Conservation (phyloP, 192 early-diverging fungal species). For the Coemansia sp. region DNA sequence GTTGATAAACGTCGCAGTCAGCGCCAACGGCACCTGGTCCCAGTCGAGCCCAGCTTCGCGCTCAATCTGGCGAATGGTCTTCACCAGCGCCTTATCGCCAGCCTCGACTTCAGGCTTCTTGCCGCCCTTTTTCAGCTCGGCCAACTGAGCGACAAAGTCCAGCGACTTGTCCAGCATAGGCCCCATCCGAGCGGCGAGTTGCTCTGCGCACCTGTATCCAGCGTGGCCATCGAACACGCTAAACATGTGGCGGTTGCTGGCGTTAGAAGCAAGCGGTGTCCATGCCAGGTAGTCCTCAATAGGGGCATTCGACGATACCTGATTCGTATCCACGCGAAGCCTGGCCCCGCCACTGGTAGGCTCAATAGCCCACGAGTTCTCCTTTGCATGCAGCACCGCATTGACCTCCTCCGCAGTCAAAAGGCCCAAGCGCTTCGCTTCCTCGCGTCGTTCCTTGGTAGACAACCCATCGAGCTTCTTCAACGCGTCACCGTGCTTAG, state of each 20-base stretch:
- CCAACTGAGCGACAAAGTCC: conserved; percentile 5
- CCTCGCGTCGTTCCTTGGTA: conserved; percentile 11
- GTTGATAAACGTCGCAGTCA: conserved; percentile 18
- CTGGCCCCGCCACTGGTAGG: neutral
- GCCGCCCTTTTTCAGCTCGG: neutral
- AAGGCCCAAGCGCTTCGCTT: conserved; percentile 21
- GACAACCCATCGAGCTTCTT: conserved; percentile 26
- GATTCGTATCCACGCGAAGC: conserved; percentile 23
- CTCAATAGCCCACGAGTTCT: conserved; percentile 27
- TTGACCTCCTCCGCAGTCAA: conserved; percentile 40
- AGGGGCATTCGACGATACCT: conserved; percentile 47
- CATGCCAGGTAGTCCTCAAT: conserved; percentile 51
- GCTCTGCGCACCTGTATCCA: conserved; percentile 33
- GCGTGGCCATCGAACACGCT: conserved; percentile 40
- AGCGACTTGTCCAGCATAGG: conserved; percentile 38
- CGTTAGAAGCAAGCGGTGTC: conserved; percentile 11
- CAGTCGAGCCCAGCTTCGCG: conserved; percentile 28
- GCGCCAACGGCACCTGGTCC: conserved; percentile 29
- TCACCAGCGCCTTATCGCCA: conserved; percentile 1
- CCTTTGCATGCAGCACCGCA: conserved; percentile 35
- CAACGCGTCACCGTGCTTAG: conserved; percentile 24
- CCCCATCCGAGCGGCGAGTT: conserved; percentile 33
- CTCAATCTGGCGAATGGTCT: conserved; percentile 20
- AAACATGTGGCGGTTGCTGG: conserved; percentile 27
- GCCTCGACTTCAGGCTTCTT: neutral